A percentile compares a stretch with the other conserved stretches of the same genome.
Conservation (phyloP, 805 yeast genomes). For the Schwanniomyces vanrijiae region DNA sequence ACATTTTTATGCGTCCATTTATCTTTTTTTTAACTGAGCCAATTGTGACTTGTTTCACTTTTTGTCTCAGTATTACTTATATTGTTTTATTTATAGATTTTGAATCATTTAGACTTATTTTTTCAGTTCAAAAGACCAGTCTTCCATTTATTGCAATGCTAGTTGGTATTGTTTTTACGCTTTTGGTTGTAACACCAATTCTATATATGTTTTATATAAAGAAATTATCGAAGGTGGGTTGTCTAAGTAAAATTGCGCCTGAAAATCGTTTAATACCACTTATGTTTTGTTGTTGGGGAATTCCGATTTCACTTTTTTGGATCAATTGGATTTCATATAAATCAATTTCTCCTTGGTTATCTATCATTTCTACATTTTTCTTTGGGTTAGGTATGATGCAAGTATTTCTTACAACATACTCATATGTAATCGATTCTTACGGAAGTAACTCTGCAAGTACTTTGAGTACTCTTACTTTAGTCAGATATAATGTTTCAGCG, state of each 20-base stretch:
- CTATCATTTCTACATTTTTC: conserved; percentile 2
- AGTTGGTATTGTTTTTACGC: conserved; percentile 1
- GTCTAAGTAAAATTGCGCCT: background rate
- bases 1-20: conserved; percentile 27
- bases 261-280: conserved; percentile 1
- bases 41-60: conserved; percentile 2
- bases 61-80: background rate
- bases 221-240: background rate
- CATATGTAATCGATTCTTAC: conserved; percentile 4
- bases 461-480: conserved; percentile 3
- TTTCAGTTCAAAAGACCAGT: background rate
- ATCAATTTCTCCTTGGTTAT: conserved; percentile 4
- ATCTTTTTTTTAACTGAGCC: conserved; percentile 17
- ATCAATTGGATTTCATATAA: conserved; percentile 55
- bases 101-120: conserved; percentile 2
- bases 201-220: background rate
- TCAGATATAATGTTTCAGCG: conserved; percentile 3
- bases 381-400: conserved; percentile 6
- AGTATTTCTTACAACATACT: conserved; percentile 3
- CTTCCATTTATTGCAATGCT: conserved; percentile 3
- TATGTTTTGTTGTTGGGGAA: conserved; percentile 4
- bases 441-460: conserved; percentile 5
- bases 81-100: conserved; percentile 3
- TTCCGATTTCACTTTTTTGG: conserved; percentile 73
- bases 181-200: conserved; percentile 1